phyloP scores from a whole-genome alignment of 768 basidiomycete species.

The Collybia mongolica region DNA sequence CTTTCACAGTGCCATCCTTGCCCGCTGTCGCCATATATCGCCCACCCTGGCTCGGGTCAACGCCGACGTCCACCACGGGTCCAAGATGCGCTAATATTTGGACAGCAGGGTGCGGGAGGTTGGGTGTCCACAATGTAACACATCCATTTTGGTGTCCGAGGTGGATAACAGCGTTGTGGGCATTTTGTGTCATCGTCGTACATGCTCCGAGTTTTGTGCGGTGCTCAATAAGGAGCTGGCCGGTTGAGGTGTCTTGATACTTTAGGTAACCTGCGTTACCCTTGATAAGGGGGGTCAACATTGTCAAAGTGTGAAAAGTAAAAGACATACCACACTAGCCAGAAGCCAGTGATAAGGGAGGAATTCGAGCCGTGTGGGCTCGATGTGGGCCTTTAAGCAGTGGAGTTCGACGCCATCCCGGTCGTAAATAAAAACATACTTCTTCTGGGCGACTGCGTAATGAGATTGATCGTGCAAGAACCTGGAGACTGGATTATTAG shows the following conservation, averaged over 20 bases:
- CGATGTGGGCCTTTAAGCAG: slow-evolving; percentile 77
- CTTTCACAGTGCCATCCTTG: slow-evolving; percentile 83
- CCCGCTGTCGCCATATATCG: slow-evolving; percentile 91
- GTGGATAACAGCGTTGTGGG: slow-evolving; percentile 91
- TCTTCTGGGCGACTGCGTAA: slow-evolving; percentile 94
- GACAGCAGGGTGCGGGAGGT: slow-evolving; percentile 87
- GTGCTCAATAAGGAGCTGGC: slow-evolving; percentile 81
- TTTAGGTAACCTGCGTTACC: slow-evolving; percentile 90
- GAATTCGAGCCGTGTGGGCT: slow-evolving; percentile 88
- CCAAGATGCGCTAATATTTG: slow-evolving; percentile 90
- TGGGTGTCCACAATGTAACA: slow-evolving; percentile 97
- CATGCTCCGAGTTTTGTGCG: slow-evolving; percentile 89
- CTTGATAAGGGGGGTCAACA: slow-evolving; percentile 27
- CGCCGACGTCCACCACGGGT: slow-evolving; percentile 74
- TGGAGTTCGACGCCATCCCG: slow-evolving; percentile 92
- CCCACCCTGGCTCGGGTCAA: slow-evolving; percentile 85
- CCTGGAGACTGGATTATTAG: slow-evolving; percentile 31
- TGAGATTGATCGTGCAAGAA: slow-evolving; percentile 92
- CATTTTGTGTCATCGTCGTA: slow-evolving; percentile 84
- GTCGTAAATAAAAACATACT: slow-evolving; percentile 96
- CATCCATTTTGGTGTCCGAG: slow-evolving; percentile 94
- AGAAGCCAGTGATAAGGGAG: slow-evolving; percentile 96
- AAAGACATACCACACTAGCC: slow-evolving; percentile 66
- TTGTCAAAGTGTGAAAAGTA: neutral
- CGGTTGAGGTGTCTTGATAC: slow-evolving; percentile 97